phyloP scores from a whole-genome alignment of 228 moss, liverwort and hornwort species.

The Sphagnum fallax region DNA sequence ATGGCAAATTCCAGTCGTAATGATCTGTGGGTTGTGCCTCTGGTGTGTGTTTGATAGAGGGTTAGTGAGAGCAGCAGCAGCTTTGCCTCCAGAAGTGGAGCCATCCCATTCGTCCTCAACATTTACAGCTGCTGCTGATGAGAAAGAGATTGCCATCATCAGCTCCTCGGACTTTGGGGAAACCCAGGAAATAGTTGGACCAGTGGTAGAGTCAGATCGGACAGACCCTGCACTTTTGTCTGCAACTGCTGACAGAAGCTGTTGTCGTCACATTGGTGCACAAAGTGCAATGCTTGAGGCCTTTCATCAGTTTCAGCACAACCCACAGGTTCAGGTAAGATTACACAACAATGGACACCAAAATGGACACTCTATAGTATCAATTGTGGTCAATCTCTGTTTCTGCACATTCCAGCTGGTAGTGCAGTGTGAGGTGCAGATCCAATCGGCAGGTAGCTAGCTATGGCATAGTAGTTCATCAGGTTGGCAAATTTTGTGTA shows the following conservation, averaged over 20 bases:
- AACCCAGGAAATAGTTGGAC: constrained; percentile 9
- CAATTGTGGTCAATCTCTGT: too few species aligned
- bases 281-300: constrained; percentile 49
- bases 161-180: too few species aligned
- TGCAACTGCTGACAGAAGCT: constrained; percentile 11
- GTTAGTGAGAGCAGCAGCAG: too few species aligned
- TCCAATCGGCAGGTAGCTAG: too few species aligned
- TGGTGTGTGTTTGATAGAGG: background rate
- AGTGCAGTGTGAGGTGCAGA: too few species aligned
- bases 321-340: constrained; percentile 55
- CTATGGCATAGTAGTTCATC: too few species aligned
- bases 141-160: constrained; percentile 8
- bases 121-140: constrained; percentile 1
- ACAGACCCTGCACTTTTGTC: constrained; percentile 32
- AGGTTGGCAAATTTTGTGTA: too few species aligned
- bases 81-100: constrained; percentile 3
- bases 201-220: constrained; percentile 25
- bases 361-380: too few species aligned
- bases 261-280: constrained; percentile 9
- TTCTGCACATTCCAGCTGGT: too few species aligned
- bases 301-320: constrained; percentile 63
- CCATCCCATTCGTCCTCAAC: constrained; percentile 8
- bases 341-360: too few species aligned
- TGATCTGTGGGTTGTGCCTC: background rate
- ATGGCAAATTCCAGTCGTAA: too few species aligned